Conservation (phyloP, 1,139 yeast species). For the Geotrichum cucujoidarum region DNA sequence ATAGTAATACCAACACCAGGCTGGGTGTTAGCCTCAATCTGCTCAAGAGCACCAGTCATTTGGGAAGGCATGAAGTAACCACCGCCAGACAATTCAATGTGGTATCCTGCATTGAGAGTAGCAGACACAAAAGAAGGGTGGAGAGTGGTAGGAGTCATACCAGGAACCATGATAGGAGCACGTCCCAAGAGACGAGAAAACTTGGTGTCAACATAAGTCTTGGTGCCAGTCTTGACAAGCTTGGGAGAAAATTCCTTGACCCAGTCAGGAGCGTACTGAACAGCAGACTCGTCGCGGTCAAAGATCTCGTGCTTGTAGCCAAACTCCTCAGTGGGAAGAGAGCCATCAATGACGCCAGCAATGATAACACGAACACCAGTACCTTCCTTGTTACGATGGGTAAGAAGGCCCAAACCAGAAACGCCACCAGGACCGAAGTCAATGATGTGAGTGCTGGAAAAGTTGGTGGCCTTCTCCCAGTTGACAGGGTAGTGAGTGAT, state of each 20-base stretch:
- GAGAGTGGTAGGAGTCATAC: constrained; percentile 98
- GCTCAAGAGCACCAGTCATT: constrained; percentile 71
- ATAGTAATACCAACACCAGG: constrained; percentile 91
- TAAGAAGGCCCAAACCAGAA: constrained; percentile 91
- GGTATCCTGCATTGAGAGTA: constrained; percentile 92
- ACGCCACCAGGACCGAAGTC: constrained; percentile 99
- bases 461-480: constrained; percentile 88
- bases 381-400: constrained; percentile 97
- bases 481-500: constrained; percentile 86
- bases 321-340: constrained; percentile 65
- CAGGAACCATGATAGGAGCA: constrained; percentile 96
- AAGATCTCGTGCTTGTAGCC: constrained; percentile 96
- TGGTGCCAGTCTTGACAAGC: constrained; percentile 62
- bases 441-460: constrained; percentile 76
- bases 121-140: constrained; percentile 92
- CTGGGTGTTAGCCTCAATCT: constrained; percentile 49
- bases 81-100: constrained; percentile 97
- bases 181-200: constrained; percentile 88
- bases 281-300: constrained; percentile 57
- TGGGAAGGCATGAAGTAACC: constrained; percentile 76
- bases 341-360: constrained; percentile 82
- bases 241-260: constrained; percentile 81
- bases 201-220: constrained; percentile 76
- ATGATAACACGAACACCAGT: constrained; percentile 92
- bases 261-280: constrained; percentile 90